A percentile compares a stretch with the other conserved stretches of the same genome.
Conservation (phyloP, 1,139 yeast species). For the Blastobotrys ciferrii region DNA sequence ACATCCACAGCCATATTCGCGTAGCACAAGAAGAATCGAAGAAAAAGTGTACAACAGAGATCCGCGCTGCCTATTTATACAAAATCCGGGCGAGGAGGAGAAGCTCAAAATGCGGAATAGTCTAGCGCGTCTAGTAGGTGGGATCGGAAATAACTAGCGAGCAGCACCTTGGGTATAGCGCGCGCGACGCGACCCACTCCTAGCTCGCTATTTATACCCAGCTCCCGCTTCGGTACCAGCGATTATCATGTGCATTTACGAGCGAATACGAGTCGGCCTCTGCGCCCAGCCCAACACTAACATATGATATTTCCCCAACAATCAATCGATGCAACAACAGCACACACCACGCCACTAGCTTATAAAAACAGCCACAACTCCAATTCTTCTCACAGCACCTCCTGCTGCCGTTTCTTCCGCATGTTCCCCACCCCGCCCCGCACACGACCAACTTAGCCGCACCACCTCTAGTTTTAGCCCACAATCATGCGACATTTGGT, state of each 20-base stretch:
- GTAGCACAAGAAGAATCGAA: not conserved
- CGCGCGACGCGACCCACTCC: not conserved
- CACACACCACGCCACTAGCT: too few relatives aligned
- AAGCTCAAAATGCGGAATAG: not conserved
- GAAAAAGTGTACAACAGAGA: not conserved
- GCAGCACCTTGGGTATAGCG: not conserved
- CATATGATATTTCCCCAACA: not conserved
- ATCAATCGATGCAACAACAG: not conserved
- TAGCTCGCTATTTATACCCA: not conserved
- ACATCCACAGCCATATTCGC: conserved; percentile 48
- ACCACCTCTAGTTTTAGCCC: too few relatives aligned
- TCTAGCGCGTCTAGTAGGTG: not conserved
- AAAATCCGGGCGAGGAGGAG: not conserved
- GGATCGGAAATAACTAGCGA: conserved; percentile 2
- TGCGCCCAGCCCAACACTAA: not conserved
- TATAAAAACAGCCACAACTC: too few relatives aligned
- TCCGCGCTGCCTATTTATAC: conserved; percentile 7
- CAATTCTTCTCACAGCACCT: too few relatives aligned
- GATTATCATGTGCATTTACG: not conserved
- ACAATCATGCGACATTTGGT: too few relatives aligned
- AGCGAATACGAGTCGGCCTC: not conserved
- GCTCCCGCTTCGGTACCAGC: not conserved
- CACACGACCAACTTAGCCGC: too few relatives aligned
- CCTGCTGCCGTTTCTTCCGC: too few relatives aligned
- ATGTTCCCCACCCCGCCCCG: too few relatives aligned